A percentile compares a stretch with the other conserved stretches of the same genome.
Evolutionary conservation across 2,329 filamentous ascomycete species (phyloP).

Genomic region (Colletotrichum sp.): DNA sequence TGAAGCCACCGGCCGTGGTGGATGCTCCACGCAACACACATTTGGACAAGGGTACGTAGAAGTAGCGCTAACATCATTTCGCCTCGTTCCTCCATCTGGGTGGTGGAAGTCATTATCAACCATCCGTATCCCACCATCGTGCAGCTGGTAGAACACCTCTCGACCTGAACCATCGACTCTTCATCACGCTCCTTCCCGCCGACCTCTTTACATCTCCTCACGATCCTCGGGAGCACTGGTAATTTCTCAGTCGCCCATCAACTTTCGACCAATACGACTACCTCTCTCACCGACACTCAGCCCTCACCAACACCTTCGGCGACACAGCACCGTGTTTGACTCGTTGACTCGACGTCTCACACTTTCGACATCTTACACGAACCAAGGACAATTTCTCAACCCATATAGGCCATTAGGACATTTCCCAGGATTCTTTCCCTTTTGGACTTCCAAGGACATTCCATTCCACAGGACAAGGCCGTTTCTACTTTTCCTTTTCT

Average conservation of each 20-base stretch:
- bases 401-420: conserved; percentile 12
- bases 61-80: conserved; percentile 23
- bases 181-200: conserved; percentile 44
- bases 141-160: not conserved
- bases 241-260: conserved; percentile 5
- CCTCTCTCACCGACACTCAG: conserved; percentile 2
- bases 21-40: conserved; percentile 40
- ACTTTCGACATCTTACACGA: conserved; percentile 22
- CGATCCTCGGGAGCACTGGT: conserved; percentile 15
- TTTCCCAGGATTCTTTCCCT: not conserved
- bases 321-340: conserved; percentile 36
- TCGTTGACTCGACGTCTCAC: conserved; percentile 57
- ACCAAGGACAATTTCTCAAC: conserved; percentile 25
- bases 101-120: conserved; percentile 23
- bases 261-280: conserved; percentile 1
- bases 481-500: conserved; percentile 27
- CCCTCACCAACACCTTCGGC: not conserved
- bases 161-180: conserved; percentile 22
- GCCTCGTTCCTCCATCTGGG: conserved; percentile 21
- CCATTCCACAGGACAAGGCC: conserved; percentile 16
- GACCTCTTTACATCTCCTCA: conserved; percentile 25
- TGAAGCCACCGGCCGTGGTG: conserved; percentile 28
- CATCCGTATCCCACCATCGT: conserved; percentile 22
- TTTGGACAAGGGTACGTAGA: conserved; percentile 18
- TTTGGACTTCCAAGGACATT: conserved; percentile 14